Evolutionary conservation across 495 filamentous ascomycete species (phyloP), one percentile per base, ranked within the genome.

Genomic region (Lasiosphaeria ovina): DNA sequence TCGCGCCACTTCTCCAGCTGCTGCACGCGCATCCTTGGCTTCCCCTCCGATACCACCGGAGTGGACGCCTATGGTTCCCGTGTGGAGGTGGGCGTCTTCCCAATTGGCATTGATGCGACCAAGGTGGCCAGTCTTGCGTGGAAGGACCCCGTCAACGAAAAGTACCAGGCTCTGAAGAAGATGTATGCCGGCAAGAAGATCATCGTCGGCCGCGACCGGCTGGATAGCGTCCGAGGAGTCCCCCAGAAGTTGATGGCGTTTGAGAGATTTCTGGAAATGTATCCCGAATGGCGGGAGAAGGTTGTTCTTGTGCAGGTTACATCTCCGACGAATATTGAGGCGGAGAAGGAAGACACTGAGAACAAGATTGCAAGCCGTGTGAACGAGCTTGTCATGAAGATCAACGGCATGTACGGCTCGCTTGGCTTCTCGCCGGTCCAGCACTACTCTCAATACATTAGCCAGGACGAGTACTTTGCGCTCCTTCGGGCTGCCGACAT

Each of bases 241-340:
- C 85, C 89, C 34, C 93, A 97, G 73, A 97, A 97, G 74, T 79
- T 97, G 45, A 89, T 92, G 77, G 92, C 91, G 3, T 97, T 96
- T 67, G 91, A 96, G 76, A 81, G 87, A 57, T 96, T 97, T 75
- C 78, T 97, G 40, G 90, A 95, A 64, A 76, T 83, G 59, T 93
- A 91, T 65, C 93, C 92, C 17, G 86, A 93, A 71, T 95, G 90
- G 91, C 80, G 87, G 35, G 90, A 91, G 36, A 89, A 91, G 80
- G 92, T 96, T n/a, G 92, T 96, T 11, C 77, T 97, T 34, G 91
- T 97, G 65, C 93, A 97, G 76, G 90, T 97, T 57, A 96, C 93
- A 0, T 95, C 90, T 57, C 92, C 93, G 11, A 92, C 89, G 6
- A 83, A 88, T 49, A 75, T 81, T n/a, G 88, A 91, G 62, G 89